Evolutionary conservation across 768 basidiomycete species (phyloP).

Genomic region (Rickenella mellea): DNA sequence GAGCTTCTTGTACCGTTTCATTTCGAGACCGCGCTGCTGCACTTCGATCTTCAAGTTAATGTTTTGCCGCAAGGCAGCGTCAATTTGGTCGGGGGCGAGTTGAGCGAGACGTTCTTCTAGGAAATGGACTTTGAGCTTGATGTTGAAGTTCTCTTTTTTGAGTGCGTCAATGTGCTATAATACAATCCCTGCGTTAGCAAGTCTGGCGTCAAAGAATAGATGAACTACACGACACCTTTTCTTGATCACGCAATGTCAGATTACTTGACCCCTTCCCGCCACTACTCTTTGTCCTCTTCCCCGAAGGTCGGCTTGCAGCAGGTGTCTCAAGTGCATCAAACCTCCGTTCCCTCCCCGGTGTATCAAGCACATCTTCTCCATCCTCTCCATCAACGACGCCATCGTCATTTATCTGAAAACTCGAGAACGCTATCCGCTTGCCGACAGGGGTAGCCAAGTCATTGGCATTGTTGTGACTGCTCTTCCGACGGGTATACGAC

Average conservation of each 20-base stretch:
- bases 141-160: constrained; percentile 95
- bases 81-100: constrained; percentile 86
- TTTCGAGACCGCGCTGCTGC: constrained; percentile 79
- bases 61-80: constrained; percentile 86
- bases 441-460: constrained; percentile 31
- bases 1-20: constrained; percentile 87
- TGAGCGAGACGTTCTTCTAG: constrained; percentile 87
- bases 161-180: constrained; percentile 84
- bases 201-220: not conserved
- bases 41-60: constrained; percentile 90
- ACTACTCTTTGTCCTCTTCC: constrained; percentile 8
- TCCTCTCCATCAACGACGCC: constrained; percentile 1
- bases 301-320: constrained; percentile 22
- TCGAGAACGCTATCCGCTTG: constrained; percentile 26
- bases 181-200: not conserved
- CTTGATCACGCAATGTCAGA: constrained; percentile 89
- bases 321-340: constrained; percentile 45
- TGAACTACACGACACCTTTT: constrained; percentile 63
- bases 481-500: constrained; percentile 23
- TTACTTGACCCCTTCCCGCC: constrained; percentile 29
- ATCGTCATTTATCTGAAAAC: constrained; percentile 26
- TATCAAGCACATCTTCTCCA: constrained; percentile 35
- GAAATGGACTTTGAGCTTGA: constrained; percentile 93
- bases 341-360: constrained; percentile 38
- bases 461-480: constrained; percentile 16